phyloP scores from a whole-genome alignment of 768 basidiomycete species.

The Rhodotorula kratochvilovae region DNA sequence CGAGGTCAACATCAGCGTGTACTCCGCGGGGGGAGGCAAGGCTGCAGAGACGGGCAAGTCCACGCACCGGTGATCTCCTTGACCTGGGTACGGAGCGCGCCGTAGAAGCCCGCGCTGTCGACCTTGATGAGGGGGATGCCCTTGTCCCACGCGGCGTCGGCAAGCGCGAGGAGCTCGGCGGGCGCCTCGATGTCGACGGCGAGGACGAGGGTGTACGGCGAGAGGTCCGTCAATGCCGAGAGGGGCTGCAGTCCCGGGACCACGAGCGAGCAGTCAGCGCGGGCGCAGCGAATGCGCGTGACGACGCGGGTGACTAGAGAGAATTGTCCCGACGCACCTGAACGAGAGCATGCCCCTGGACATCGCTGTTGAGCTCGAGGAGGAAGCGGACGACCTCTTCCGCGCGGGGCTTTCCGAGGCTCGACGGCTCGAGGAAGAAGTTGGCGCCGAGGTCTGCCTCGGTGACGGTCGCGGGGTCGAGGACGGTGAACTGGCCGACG shows the following conservation, averaged over 20 bases:
- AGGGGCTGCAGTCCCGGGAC: constrained; percentile 39
- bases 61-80: constrained; percentile 73
- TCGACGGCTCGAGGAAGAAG: constrained; percentile 81
- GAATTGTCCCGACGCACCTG: constrained; percentile 13
- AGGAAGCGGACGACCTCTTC: constrained; percentile 71
- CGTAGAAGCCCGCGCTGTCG: constrained; percentile 81
- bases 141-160: constrained; percentile 49
- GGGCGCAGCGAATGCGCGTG: no score
- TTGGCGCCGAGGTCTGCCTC: constrained; percentile 86
- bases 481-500: constrained; percentile 88
- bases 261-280: no score
- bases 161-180: constrained; percentile 55
- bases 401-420: constrained; percentile 74
- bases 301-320: no score
- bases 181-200: constrained; percentile 68
- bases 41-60: no score
- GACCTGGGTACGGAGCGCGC: constrained; percentile 81
- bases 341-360: constrained; percentile 63
- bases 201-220: constrained; percentile 72
- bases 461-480: constrained; percentile 62
- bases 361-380: constrained; percentile 80
- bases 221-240: constrained; percentile 45
- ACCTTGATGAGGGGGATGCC: constrained; percentile 66
- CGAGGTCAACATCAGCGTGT: not conserved
- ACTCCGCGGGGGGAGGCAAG: no score